Conservation (phyloP, 129 eudicot species). For the Flaveria ramosissima region DNA sequence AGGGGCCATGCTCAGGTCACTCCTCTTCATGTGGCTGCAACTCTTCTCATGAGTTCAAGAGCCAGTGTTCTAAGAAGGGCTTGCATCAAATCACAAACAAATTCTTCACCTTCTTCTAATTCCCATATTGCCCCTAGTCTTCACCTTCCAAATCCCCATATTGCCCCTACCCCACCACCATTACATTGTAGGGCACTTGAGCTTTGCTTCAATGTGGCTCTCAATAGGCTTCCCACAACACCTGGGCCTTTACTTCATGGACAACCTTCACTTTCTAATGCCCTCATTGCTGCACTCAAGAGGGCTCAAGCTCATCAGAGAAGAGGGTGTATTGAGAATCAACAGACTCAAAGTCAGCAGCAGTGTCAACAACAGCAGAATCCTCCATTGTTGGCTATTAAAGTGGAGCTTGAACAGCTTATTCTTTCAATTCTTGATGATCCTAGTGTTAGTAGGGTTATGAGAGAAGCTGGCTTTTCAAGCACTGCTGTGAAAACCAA, state of each 20-base stretch:
- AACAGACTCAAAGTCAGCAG: constrained; percentile 45
- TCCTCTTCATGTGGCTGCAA: constrained; percentile 95
- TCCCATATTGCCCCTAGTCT: constrained; percentile 29
- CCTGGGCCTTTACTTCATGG: constrained; percentile 69
- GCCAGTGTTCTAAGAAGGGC: constrained; percentile 67
- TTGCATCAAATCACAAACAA: constrained; percentile 67
- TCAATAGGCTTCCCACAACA: constrained; percentile 79
- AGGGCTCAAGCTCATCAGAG: constrained; percentile 88
- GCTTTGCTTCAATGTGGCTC: constrained; percentile 91
- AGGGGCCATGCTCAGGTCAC: constrained; percentile 99
- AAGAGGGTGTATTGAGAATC: constrained; percentile 71
- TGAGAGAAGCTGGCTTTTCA: constrained; percentile 90
- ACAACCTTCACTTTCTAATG: constrained; percentile 80
- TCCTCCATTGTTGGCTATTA: constrained; percentile 67
- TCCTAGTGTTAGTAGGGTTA: constrained; percentile 91
- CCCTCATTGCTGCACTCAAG: constrained; percentile 81
- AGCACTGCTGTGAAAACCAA: constrained; percentile 67
- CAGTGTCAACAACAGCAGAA: constrained; percentile 56
- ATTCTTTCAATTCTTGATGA: constrained; percentile 78
- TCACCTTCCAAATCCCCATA: constrained; percentile 22
- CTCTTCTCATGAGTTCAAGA: constrained; percentile 58
- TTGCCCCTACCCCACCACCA: constrained; percentile 41
- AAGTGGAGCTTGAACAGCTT: constrained; percentile 82
- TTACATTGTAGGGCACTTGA: constrained; percentile 82
- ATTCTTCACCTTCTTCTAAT: background rate